phyloP scores from a whole-genome alignment of 2,329 filamentous ascomycete species.

The Pseudocercospora pini-densiflorae region DNA sequence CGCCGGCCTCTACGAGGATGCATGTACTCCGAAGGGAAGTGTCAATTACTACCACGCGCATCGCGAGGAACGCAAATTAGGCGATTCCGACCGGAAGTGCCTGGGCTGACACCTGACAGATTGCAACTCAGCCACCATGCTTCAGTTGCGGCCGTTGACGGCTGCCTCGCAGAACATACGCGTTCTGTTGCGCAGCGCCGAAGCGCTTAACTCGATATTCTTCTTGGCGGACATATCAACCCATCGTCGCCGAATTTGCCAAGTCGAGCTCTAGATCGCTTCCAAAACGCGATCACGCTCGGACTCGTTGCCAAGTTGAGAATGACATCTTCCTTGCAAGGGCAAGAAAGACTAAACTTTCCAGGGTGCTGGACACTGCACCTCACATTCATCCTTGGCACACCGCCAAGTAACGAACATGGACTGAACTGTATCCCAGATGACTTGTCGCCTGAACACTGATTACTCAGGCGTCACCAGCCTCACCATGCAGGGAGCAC shows the following conservation, averaged over 20 bases:
- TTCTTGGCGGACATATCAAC: slow-evolving; percentile 1
- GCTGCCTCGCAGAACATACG: no score
- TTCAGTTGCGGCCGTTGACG: background rate
- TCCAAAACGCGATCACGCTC: background rate
- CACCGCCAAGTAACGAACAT: background rate
- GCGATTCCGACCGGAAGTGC: background rate
- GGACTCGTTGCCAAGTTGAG: slow-evolving; percentile 1
- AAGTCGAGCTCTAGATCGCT: background rate
- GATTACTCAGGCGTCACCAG: background rate
- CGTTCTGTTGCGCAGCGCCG: no score
- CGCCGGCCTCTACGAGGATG: background rate
- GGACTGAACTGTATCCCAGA: background rate
- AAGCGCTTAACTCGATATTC: background rate
- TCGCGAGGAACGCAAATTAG: background rate
- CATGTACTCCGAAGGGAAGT: background rate
- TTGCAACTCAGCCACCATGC: background rate
- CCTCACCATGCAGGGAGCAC: background rate
- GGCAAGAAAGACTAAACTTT: background rate
- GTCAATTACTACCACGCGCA: background rate
- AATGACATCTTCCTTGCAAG: background rate
- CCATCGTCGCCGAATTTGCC: background rate
- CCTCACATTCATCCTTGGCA: background rate
- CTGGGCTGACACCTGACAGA: background rate
- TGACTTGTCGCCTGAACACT: background rate
- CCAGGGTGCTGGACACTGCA: background rate